Conservation (phyloP, 2,329 filamentous ascomycete species). For the Zymoseptoria brevis region DNA sequence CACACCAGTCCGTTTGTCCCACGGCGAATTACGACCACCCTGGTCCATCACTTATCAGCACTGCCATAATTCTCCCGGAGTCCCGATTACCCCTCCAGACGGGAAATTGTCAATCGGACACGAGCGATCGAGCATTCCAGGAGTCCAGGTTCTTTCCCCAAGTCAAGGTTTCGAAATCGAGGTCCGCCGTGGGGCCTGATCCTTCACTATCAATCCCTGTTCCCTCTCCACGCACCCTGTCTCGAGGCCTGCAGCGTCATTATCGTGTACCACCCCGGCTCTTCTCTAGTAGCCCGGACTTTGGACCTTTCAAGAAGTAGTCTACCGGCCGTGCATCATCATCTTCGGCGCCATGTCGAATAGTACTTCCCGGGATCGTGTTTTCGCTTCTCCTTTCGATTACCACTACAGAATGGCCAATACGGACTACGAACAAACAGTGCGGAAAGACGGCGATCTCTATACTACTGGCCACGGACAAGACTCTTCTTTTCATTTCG, state of each 20-base stretch:
- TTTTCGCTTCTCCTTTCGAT: not conserved
- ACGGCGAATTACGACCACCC: not conserved
- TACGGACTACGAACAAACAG: not conserved
- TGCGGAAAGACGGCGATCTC: not conserved
- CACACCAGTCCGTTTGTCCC: not conserved
- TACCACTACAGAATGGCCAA: not conserved
- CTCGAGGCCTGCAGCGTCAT: conserved; percentile 17
- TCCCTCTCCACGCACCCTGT: conserved; percentile 4
- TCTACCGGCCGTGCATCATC: not conserved
- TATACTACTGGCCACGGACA: not conserved
- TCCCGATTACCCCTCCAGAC: not conserved
- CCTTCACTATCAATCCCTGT: conserved; percentile 1
- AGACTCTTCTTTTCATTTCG: not conserved
- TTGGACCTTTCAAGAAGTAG: conserved; percentile 2
- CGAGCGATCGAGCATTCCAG: not conserved
- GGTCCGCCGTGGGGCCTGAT: conserved; percentile 6
- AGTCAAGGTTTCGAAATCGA: not conserved
- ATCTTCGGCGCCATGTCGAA: conserved; percentile 1
- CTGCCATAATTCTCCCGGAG: not conserved
- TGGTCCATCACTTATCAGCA: not conserved
- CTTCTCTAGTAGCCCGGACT: conserved; percentile 2
- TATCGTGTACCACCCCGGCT: conserved; percentile 10
- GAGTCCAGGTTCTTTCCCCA: not conserved
- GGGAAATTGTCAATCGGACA: not conserved
- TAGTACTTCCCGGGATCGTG: not conserved